Evolutionary conservation across 768 basidiomycete species (phyloP).

Genomic region (Mycena galericulata): DNA sequence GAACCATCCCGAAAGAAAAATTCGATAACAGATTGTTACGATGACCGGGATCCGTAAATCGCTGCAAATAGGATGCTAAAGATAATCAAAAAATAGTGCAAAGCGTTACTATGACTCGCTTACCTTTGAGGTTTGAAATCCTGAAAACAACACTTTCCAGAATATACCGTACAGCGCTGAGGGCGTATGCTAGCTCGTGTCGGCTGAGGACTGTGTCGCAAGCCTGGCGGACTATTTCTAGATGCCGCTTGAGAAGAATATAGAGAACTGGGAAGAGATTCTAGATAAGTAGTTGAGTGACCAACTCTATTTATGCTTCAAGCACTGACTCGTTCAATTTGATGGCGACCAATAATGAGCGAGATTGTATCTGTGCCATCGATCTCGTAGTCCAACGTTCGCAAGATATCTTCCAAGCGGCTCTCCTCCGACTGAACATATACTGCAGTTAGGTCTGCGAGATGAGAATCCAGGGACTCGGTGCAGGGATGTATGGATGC

Average conservation of each 20-base stretch:
- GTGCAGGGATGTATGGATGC: background rate
- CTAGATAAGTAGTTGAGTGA: background rate
- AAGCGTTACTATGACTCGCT: background rate
- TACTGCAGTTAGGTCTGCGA: background rate
- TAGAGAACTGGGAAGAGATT: constrained; percentile 6
- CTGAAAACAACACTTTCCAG: background rate
- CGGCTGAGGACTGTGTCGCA: background rate
- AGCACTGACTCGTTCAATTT: constrained; percentile 26
- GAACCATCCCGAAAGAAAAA: background rate
- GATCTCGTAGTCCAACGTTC: constrained; percentile 22
- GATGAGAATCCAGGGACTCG: constrained; percentile 2
- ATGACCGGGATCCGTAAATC: no score
- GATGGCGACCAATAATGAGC: constrained; percentile 17
- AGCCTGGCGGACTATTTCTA: background rate
- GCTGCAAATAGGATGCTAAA: background rate
- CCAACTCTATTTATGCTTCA: background rate
- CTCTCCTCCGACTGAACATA: constrained; percentile 17
- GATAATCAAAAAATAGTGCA: background rate
- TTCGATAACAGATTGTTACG: background rate
- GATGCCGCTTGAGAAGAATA: background rate
- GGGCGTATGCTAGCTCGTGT: background rate
- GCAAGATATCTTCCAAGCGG: constrained; percentile 9
- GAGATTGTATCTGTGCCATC: constrained; percentile 21
- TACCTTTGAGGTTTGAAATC: background rate
- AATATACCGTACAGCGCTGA: background rate